Evolutionary conservation across 352 stramenopile genomes (phyloP).

Genomic region (Globisporangium solare): DNA sequence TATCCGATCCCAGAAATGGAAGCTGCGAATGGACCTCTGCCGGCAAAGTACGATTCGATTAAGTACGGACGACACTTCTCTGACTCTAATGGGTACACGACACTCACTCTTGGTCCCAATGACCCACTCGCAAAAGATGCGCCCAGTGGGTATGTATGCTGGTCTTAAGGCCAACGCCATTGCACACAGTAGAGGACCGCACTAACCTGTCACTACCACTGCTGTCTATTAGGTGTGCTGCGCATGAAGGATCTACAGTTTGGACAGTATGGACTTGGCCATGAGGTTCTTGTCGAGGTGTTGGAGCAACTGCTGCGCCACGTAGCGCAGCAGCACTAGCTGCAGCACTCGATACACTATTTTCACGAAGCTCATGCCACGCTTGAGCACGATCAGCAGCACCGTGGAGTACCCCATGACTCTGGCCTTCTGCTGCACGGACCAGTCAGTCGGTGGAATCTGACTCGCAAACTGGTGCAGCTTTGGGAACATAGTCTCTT

Average conservation of each 20-base stretch:
- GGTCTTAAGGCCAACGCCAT: not conserved
- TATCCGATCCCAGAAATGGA: not conserved
- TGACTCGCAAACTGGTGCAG: constrained; percentile 30
- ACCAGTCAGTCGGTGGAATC: constrained; percentile 32
- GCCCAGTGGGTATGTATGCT: too few species aligned
- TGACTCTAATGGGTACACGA: not conserved
- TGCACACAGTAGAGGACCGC: too few species aligned
- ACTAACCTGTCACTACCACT: too few species aligned
- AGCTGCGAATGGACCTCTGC: not conserved
- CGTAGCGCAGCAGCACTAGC: constrained; percentile 52
- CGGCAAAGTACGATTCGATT: not conserved
- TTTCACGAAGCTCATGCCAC: constrained; percentile 37
- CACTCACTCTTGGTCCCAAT: not conserved
- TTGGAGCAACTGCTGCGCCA: constrained; percentile 43
- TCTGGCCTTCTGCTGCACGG: constrained; percentile 37
- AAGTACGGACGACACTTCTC: constrained; percentile 1
- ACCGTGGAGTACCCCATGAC: constrained; percentile 47
- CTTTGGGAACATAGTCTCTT: constrained; percentile 43
- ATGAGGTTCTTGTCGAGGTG: constrained; percentile 31
- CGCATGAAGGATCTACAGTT: constrained; percentile 4
- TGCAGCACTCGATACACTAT: constrained; percentile 51
- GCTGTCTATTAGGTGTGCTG: too few species aligned
- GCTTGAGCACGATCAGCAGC: constrained; percentile 49
- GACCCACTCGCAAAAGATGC: too few species aligned
- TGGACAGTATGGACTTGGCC: constrained; percentile 13